Evolutionary conservation across 805 yeast genomes (phyloP).

Genomic region (Candida wancherniae): DNA sequence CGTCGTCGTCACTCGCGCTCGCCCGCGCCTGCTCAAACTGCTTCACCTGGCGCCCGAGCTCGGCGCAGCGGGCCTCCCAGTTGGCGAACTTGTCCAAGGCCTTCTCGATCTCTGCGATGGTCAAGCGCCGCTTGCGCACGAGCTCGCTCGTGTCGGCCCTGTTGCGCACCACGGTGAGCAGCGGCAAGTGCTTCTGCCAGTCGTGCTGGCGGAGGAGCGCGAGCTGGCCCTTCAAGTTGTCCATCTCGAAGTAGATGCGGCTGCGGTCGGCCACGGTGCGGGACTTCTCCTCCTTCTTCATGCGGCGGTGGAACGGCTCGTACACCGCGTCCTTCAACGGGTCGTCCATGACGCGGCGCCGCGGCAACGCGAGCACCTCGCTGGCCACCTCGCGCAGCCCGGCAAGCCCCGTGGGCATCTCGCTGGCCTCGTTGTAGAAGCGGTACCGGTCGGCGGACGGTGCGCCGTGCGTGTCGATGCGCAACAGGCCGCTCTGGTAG

Average conservation of each 20-base stretch:
- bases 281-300: conserved; percentile 61
- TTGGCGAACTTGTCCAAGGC: conserved; percentile 32
- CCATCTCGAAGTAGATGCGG: conserved; percentile 52
- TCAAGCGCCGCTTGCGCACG: conserved; percentile 44
- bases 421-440: conserved; percentile 11
- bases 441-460: conserved; percentile 10
- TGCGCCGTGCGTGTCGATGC: conserved; percentile 8
- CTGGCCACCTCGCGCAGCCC: background rate
- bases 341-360: conserved; percentile 22
- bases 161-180: conserved; percentile 49
- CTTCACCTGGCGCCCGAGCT: conserved; percentile 23
- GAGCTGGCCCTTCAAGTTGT: conserved; percentile 43
- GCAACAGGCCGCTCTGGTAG: conserved; percentile 19
- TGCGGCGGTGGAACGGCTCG: conserved; percentile 47
- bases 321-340: conserved; percentile 46
- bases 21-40: conserved; percentile 2
- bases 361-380: conserved; percentile 12
- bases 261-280: conserved; percentile 53
- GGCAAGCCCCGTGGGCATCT: background rate
- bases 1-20: conserved; percentile 22
- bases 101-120: conserved; percentile 44
- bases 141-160: conserved; percentile 46
- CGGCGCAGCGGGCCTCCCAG: conserved; percentile 33
- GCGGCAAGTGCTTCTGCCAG: conserved; percentile 45
- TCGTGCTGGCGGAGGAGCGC: conserved; percentile 36